Percentiles rank a stretch among this genome's conserved stretches.
phyloP scores from a whole-genome alignment of 495 filamentous ascomycete genomes.

The Aspergillus cristatus region DNA sequence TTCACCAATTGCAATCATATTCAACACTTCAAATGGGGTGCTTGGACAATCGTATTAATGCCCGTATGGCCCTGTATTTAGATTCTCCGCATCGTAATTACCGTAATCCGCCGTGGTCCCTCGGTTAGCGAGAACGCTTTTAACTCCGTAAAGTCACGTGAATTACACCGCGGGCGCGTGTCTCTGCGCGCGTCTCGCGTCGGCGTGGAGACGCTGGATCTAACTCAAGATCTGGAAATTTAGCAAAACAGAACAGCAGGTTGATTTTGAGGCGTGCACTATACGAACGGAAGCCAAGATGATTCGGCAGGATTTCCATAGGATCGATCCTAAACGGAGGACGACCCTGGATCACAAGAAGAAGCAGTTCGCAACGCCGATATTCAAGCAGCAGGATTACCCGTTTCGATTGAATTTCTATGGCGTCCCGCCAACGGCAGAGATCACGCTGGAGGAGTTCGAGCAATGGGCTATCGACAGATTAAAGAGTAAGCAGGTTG shows the following conservation, averaged over 20 bases:
- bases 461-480: slow-evolving; percentile 99
- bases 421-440: slow-evolving; percentile 73
- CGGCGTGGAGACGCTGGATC: neutral
- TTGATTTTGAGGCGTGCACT: no score
- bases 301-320: slow-evolving; percentile 61
- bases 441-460: slow-evolving; percentile 95
- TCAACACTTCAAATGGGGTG: no score
- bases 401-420: slow-evolving; percentile 89
- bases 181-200: neutral
- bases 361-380: slow-evolving; percentile 69
- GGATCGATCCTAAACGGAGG: slow-evolving; percentile 76
- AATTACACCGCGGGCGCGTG: slow-evolving; percentile 1
- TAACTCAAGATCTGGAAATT: no score
- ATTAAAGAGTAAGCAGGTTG: slow-evolving; percentile 51
- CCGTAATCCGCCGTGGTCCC: neutral
- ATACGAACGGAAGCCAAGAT: slow-evolving; percentile 34
- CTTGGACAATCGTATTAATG: neutral
- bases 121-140: slow-evolving; percentile 4
- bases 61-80: neutral
- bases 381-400: slow-evolving; percentile 67
- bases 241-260: neutral
- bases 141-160: slow-evolving; percentile 6
- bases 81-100: neutral
- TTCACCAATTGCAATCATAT: no score
- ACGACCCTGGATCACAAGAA: slow-evolving; percentile 68